Conservation (phyloP, 768 basidiomycete species). For the Tulasnella sp. region DNA sequence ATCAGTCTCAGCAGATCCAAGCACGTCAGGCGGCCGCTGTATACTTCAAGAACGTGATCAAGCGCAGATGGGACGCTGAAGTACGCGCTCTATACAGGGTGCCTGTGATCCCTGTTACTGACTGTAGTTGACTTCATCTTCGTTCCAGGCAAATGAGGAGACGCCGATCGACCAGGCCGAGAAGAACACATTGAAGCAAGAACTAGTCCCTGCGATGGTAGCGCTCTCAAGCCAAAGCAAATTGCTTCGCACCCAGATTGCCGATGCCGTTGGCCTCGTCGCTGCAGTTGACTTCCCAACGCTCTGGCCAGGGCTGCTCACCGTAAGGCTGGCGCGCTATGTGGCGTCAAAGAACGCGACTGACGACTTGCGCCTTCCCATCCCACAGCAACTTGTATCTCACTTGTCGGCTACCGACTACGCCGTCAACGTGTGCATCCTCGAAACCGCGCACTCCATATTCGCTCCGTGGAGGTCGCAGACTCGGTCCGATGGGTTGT, state of each 20-base stretch:
- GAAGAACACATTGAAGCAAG: slow-evolving; percentile 56
- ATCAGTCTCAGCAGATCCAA: slow-evolving; percentile 49
- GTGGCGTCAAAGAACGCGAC: not conserved
- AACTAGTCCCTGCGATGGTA: slow-evolving; percentile 89
- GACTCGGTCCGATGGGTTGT: slow-evolving; percentile 77
- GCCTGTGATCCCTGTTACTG: not conserved
- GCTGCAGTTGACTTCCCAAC: slow-evolving; percentile 86
- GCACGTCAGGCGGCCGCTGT: slow-evolving; percentile 77
- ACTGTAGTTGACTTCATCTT: not conserved
- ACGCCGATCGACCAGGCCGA: slow-evolving; percentile 59
- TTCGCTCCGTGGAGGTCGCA: slow-evolving; percentile 89
- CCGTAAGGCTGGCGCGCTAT: slow-evolving; percentile 47
- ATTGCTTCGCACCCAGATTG: slow-evolving; percentile 68
- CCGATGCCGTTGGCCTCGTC: slow-evolving; percentile 85
- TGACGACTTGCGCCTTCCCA: not conserved
- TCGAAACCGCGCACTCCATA: slow-evolving; percentile 93
- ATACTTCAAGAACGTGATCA: slow-evolving; percentile 86
- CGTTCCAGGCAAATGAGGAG: slow-evolving; percentile 25
- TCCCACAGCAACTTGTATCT: slow-evolving; percentile 66
- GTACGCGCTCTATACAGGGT: not conserved
- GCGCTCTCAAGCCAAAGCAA: slow-evolving; percentile 60
- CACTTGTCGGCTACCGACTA: slow-evolving; percentile 76
- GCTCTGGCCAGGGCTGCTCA: slow-evolving; percentile 79
- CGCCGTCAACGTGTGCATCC: slow-evolving; percentile 75
- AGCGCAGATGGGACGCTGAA: slow-evolving; percentile 51